These are phyloP conservation scores for Alternaria triticimaculans DNA, from an alignment of 2,329 filamentous ascomycete species.

Conservation along the genomic window DNA sequence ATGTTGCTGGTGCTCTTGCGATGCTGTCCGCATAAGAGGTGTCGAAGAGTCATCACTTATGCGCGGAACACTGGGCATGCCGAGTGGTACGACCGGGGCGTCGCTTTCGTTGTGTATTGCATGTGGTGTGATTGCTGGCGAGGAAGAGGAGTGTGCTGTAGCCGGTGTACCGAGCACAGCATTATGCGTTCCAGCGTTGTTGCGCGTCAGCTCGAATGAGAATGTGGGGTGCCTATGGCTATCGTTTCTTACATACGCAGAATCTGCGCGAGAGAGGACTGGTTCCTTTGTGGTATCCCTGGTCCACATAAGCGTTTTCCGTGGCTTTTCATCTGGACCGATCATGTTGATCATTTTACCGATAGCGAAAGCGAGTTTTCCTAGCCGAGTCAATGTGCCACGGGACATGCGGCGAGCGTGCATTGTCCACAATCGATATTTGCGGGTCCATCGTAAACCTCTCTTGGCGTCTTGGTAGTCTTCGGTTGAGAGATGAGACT, in stretches of 20 bases:
- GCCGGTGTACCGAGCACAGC: neutral
- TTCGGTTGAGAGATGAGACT: constrained; percentile 47
- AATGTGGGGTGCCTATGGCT: neutral
- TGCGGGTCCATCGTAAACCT: constrained; percentile 36
- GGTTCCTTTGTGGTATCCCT: constrained; percentile 19
- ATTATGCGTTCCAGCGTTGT: neutral
- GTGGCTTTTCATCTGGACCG: constrained; percentile 5
- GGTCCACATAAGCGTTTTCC: constrained; percentile 34
- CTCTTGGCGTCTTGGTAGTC: constrained; percentile 34
- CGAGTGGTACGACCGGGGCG: neutral
- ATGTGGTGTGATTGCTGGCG: neutral
- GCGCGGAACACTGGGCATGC: neutral
- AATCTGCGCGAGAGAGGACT: neutral
- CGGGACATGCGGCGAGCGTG: constrained; percentile 16
- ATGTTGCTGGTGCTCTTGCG: neutral
- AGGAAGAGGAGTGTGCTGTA: neutral
- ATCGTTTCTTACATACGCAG: neutral
- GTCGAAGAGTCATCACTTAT: neutral
- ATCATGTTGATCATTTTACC: constrained; percentile 17
- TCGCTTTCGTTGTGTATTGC: neutral
- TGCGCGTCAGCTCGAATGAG: neutral
- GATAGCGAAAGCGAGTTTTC: constrained; percentile 15
- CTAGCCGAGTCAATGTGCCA: constrained; percentile 19
- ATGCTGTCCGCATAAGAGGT: neutral
- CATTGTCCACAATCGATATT: constrained; percentile 27